phyloP scores from a whole-genome alignment of 148 eudicot species.

The Fallopia convolvulus region DNA sequence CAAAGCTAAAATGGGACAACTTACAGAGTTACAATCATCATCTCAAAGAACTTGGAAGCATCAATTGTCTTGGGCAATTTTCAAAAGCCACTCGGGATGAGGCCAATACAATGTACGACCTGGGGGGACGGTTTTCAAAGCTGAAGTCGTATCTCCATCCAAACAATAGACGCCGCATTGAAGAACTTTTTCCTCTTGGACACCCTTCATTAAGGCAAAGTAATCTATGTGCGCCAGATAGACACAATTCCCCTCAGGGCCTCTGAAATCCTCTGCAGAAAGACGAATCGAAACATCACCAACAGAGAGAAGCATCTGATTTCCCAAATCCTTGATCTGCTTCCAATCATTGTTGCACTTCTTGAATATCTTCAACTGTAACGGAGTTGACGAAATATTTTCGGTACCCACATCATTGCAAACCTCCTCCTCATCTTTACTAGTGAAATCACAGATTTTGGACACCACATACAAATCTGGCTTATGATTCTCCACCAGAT shows the following conservation, averaged over 20 bases:
- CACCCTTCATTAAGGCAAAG: not conserved
- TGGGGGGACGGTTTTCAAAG: not conserved
- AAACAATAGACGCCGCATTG: not conserved
- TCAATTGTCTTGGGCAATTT: not conserved
- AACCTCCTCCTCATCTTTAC: too few relatives aligned
- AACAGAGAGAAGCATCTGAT: not conserved
- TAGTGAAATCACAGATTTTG: too few relatives aligned
- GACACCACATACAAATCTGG: not conserved
- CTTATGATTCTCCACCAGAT: not conserved
- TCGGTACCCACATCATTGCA: not conserved
- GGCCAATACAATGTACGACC: not conserved
- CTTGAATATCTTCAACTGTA: not conserved
- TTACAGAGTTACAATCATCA: too few relatives aligned
- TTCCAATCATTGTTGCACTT: not conserved
- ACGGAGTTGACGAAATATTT: not conserved
- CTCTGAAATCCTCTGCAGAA: not conserved
- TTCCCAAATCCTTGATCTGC: not conserved
- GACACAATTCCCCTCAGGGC: not conserved
- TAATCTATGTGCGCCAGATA: not conserved
- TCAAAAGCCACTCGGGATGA: not conserved
- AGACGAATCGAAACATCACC: not conserved
- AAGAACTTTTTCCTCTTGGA: too few relatives aligned
- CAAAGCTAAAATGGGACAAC: too few relatives aligned
- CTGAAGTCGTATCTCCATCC: not conserved
- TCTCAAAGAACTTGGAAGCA: not conserved